Base-by-base conservation (phyloP, 2,329 filamentous ascomycete species). In the Colletotrichum acutatum region DNA sequence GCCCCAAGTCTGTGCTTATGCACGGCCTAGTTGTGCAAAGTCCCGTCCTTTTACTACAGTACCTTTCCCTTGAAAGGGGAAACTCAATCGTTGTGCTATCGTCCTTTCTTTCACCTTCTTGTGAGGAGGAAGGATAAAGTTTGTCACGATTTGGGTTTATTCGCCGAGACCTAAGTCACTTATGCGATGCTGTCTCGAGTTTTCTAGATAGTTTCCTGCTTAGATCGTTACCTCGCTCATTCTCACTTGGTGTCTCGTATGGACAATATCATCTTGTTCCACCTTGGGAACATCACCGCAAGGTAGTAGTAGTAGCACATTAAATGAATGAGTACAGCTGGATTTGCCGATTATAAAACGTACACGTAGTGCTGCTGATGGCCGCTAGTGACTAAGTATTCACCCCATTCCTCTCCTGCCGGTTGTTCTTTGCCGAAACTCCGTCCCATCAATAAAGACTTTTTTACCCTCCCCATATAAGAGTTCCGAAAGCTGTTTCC, bases 391-490 rank as follows among this genome's bases (percentile, higher is more conserved):
- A 19, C 37, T 42, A 42, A 14, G 34, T 26, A 59, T 49, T 30
- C 16, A 58, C n/a, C 16, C 3, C 22, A 24, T 62, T 11, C n/a
- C 30, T 42, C n/a, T n/a, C 28, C 34, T 22, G 30, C 24, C 22
- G 53, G 53, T 37, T 37, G n/a, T 53, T 64, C 37, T 22, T 65
- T 65, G 54, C 59, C 42, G 64, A 22, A 64, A 52, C 46, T 59
- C 53, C 54, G 24, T 37, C 54, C 66, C 53, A 46, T 49, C 49
- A 14, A 53, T 49, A 37, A 19, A n/a, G 28, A n/a, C 49, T 37
- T 54, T 54, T 54, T 49, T n/a, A 49, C 22, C 28, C 49, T 28
- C 24, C 58, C 22, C 28, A 7, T 19, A n/a, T 6, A 30, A 14
- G 7, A 22, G 28, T 64, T 37, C 46, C 14, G 42, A 37, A 16